Base-by-base conservation (phyloP, 768 basidiomycete species). In the Galerina marginata region DNA sequence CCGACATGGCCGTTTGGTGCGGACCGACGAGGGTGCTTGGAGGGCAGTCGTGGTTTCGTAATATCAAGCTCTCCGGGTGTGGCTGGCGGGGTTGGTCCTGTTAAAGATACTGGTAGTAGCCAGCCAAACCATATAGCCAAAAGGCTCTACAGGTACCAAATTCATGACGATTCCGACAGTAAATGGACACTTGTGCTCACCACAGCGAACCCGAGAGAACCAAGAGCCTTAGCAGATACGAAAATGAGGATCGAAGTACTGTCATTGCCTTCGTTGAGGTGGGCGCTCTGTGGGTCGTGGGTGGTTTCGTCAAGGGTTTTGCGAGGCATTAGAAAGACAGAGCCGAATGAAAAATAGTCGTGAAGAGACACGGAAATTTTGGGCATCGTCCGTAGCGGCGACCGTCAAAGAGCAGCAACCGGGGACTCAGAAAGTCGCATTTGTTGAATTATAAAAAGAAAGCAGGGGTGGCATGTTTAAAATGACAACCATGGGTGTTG, bases 91-190 rank as follows among this genome's bases (percentile, higher is more conserved):
- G 59, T 51, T 1, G 62, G 56, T 4, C 61, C 29, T 15, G 60
- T 50, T 20, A 61, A 23, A 33, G 37, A 64, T 39, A 67, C 55
- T 45, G 77, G 78, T 36, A 77, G 49, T 44, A 79, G 60, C 80
- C 80, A 81, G 15, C 72, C 70, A 37, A 81, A 54, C 74, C 79
- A 80, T 53, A 82, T 77, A 45, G 76, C 79, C 26, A 81, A 66
- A 39, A 82, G 65, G 66, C 81, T 82, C 81, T 82, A 46, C n/a
- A 49, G 53, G 50, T 9, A 52, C 4, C 20, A 20, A 43, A 57
- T 52, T 52, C 26, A 46, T 46, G 16, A 46, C 23, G 54, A 52
- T 52, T 39, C 53, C 48, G 29, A 49, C 49, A 63, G n/a, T 61
- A 44, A 58, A 23, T 54, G 47, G 40, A 50, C 40, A 55, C 39